Evolutionary conservation across 257 asterid species (phyloP).

Genomic region (Handroanthus guayacan): DNA sequence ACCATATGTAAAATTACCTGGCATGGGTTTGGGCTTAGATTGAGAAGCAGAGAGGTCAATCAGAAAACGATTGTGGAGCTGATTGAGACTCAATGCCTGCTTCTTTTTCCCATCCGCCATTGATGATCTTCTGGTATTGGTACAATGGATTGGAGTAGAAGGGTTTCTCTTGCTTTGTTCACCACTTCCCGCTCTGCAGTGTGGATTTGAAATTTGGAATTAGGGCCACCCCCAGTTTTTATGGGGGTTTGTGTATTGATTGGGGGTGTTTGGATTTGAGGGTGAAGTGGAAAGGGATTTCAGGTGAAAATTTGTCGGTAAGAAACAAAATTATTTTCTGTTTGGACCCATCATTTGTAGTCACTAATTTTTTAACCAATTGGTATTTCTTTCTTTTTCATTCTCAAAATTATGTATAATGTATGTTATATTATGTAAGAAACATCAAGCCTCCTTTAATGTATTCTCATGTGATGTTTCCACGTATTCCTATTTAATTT

Average conservation of each 20-base stretch:
- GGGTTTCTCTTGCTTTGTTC: conserved; percentile 16
- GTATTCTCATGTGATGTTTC: too few relatives aligned
- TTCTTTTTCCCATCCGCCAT: conserved; percentile 61
- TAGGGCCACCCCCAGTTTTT: conserved; percentile 17
- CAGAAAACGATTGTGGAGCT: conserved; percentile 69
- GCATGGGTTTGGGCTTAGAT: conserved; percentile 44
- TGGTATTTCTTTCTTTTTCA: too few relatives aligned
- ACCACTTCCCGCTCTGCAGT: conserved; percentile 48
- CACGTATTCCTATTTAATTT: too few relatives aligned
- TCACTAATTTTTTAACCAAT: too few relatives aligned
- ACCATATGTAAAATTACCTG: conserved; percentile 36
- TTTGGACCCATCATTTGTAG: too few relatives aligned
- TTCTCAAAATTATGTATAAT: too few relatives aligned
- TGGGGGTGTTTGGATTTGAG: not conserved
- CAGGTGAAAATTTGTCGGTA: too few relatives aligned
- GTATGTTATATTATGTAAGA: too few relatives aligned
- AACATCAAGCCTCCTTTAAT: too few relatives aligned
- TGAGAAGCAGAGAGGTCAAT: conserved; percentile 63
- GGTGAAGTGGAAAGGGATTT: not conserved
- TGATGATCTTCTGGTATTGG: conserved; percentile 26
- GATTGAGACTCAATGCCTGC: conserved; percentile 78
- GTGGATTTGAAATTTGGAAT: conserved; percentile 47
- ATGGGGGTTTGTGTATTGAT: not conserved
- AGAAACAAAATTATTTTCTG: too few relatives aligned
- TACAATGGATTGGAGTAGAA: conserved; percentile 3